Evolutionary conservation across 768 basidiomycete species (phyloP), one percentile per base, ranked within the genome.

Genomic region (Agaricus subrufescens): DNA sequence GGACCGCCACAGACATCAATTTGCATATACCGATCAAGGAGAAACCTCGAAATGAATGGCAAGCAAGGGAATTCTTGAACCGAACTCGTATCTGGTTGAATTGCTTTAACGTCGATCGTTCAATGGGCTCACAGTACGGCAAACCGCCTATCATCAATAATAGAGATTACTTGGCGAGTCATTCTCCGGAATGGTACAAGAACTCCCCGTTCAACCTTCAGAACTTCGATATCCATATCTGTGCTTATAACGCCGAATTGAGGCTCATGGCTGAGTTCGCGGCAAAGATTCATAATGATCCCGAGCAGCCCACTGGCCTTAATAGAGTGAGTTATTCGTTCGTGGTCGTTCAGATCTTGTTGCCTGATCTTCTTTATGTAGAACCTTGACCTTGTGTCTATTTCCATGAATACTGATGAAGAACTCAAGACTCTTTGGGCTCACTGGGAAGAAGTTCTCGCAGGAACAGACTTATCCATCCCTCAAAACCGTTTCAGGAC

Each of bases 61-160:
- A 90, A 57, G 87, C 88, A 6, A 82, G 94, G 40, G 89, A 94
- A 71, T 83, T 94, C 71, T 81, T 94, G 54, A 96, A 94, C 66
- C 86, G 94, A 42, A 91, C 92, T 51, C 83, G 94, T 23, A 81
- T 89, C 5, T 98, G 94, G 94, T 71, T 96, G 56, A 89, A 87
- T 66, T 94, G 91, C 69, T 91, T 88, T 72, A 92, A 94, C 69
- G 73, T 96, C 42, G 94, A 98, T 68, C 86, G 92, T 25, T 94
- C 92, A 4, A 87, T 89, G 7, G 86, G 90, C 3, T 87, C 85
- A 15, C 88, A 94, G 68, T 93, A 95, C 69, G 94, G 94, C 54
- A 93, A 93, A 70, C 81, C 84, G 0, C 85, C 90, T 15, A 91
- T 90, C 45, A 86, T 97, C 66, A 77, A 77, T 58, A 83, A 87